Conservation (phyloP, 208 protist species). For the Endotrypanum monterogeii region DNA sequence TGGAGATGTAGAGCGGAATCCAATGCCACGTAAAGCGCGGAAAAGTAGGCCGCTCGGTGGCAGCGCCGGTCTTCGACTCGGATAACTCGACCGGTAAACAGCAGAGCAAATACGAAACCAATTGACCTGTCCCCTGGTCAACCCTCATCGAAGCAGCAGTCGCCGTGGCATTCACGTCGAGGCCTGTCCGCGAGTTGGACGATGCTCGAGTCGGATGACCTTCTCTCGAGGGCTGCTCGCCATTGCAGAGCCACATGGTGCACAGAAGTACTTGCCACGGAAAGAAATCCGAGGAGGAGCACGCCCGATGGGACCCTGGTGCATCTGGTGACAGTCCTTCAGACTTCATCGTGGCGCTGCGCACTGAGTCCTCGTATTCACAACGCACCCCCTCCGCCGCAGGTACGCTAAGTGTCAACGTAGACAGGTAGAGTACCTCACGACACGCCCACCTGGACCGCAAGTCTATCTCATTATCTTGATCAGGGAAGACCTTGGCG, state of each 20-base stretch:
- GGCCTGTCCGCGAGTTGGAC: neutral
- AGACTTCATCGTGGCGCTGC: too few relatives aligned
- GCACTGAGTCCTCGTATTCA: neutral
- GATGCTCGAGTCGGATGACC: neutral
- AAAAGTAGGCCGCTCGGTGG: neutral
- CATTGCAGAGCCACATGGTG: constrained; percentile 1
- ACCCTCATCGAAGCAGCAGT: neutral
- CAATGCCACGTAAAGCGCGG: constrained; percentile 6
- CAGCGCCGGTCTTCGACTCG: neutral
- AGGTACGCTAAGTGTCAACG: neutral
- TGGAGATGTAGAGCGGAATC: constrained; percentile 2
- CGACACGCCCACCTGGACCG: neutral
- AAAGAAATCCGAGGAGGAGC: neutral
- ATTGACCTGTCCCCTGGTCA: neutral
- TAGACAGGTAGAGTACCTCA: neutral
- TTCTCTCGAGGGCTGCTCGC: neutral
- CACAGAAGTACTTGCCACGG: constrained; percentile 8
- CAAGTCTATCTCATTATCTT: neutral
- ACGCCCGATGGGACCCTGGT: neutral
- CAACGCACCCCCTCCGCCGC: neutral
- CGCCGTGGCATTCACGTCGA: neutral
- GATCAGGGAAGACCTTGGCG: neutral
- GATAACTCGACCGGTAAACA: neutral
- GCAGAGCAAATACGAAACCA: constrained; percentile 17
- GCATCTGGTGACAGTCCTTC: neutral